Conservation (phyloP, 441 rosid genomes). For the Mallotus japonicus region DNA sequence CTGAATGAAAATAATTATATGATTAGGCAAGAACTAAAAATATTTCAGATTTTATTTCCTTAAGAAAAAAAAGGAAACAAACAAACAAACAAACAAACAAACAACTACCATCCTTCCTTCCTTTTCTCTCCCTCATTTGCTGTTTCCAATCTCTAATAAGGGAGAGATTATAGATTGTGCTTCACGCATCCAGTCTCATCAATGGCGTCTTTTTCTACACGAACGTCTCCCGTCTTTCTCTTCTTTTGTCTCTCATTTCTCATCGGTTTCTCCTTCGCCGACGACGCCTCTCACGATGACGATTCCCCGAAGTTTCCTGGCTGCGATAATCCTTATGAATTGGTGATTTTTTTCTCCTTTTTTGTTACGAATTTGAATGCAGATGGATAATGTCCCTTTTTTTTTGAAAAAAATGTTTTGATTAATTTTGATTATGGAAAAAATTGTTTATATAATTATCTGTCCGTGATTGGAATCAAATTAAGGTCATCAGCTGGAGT, state of each 20-base stretch:
- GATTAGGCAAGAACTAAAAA: too few species aligned
- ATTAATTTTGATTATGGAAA: background rate
- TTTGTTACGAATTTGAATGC: too few species aligned
- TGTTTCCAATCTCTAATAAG: too few species aligned
- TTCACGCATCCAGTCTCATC: too few species aligned
- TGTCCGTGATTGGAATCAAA: background rate
- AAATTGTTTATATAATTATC: too few species aligned
- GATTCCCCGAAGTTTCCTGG: constrained; percentile 25
- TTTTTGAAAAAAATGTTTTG: too few species aligned
- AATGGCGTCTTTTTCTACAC: constrained; percentile 7
- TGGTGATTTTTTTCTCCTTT: constrained; percentile 9
- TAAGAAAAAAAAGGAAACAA: too few species aligned
- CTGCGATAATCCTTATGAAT: constrained; percentile 23
- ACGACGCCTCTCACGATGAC: constrained; percentile 21
- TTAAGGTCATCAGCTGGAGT: background rate
- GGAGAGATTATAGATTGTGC: constrained; percentile 1
- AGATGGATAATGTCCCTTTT: background rate
- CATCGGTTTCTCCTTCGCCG: constrained; percentile 11
- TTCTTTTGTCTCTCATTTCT: constrained; percentile 12
- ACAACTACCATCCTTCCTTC: too few species aligned
- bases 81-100: too few species aligned
- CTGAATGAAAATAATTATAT: too few species aligned
- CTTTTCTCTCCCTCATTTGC: too few species aligned
- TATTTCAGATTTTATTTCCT: too few species aligned
- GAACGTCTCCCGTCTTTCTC: background rate